phyloP scores from a whole-genome alignment of 371 early-diverging fungal species.

The Zychaea mexicana region DNA sequence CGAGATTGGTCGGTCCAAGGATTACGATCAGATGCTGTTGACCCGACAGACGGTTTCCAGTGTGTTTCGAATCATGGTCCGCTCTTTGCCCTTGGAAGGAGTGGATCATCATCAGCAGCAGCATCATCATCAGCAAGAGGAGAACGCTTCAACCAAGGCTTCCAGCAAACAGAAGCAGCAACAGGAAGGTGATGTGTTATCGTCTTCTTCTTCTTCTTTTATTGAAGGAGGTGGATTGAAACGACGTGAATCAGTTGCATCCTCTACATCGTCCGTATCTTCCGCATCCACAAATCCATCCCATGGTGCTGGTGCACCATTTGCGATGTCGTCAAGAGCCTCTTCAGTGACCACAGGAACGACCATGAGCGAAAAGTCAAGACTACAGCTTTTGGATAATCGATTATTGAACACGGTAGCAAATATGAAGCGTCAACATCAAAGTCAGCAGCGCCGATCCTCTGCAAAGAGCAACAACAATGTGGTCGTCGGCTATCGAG shows the following conservation, averaged over 20 bases:
- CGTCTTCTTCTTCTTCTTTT: too few relatives aligned
- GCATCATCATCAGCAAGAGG: neutral
- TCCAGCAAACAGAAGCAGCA: too few relatives aligned
- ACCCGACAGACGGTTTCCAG: slow-evolving; percentile 21
- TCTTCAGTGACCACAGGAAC: slow-evolving; percentile 10
- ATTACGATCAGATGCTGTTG: slow-evolving; percentile 40
- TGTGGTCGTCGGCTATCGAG: slow-evolving; percentile 13
- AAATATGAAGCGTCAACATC: slow-evolving; percentile 20
- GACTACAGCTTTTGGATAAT: slow-evolving; percentile 36
- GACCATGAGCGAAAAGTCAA: slow-evolving; percentile 19
- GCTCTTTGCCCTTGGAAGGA: slow-evolving; percentile 37
- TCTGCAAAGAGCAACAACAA: neutral
- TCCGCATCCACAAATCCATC: slow-evolving; percentile 11
- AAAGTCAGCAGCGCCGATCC: neutral
- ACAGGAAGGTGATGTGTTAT: too few relatives aligned
- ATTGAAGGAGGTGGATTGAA: neutral
- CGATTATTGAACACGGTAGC: slow-evolving; percentile 26
- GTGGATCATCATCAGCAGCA: slow-evolving; percentile 9
- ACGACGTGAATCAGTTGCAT: slow-evolving; percentile 11
- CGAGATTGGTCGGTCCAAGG: slow-evolving; percentile 33
- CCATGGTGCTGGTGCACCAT: slow-evolving; percentile 12
- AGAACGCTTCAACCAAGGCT: neutral
- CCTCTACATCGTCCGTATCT: slow-evolving; percentile 12
- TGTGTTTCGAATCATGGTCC: slow-evolving; percentile 43
- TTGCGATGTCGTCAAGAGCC: slow-evolving; percentile 15